A percentile compares a stretch with the other conserved stretches of the same genome.
phyloP scores from a whole-genome alignment of 129 eudicot species.

The Rutidosis leptorrhynchoides region DNA sequence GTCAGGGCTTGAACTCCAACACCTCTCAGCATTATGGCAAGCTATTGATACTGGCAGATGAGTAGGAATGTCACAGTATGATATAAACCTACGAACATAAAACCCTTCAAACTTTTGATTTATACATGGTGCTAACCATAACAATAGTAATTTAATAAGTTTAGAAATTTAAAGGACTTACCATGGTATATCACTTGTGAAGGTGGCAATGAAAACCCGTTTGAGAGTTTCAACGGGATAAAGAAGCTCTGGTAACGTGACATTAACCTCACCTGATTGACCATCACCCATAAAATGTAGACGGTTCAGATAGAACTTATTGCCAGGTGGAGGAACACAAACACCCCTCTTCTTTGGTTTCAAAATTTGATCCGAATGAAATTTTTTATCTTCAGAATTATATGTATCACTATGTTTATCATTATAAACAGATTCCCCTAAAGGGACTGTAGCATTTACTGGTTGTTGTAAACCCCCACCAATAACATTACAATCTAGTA shows the following conservation, averaged over 20 bases:
- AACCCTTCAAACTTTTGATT: no score
- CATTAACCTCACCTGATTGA: constrained; percentile 34
- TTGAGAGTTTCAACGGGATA: constrained; percentile 68
- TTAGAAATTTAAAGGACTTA: constrained; percentile 22
- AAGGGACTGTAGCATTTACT: constrained; percentile 16
- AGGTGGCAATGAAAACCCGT: constrained; percentile 73
- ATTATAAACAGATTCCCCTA: constrained; percentile 22
- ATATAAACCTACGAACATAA: constrained; percentile 57
- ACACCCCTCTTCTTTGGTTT: constrained; percentile 34
- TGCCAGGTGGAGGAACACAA: constrained; percentile 68
- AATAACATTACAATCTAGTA: constrained; percentile 19
- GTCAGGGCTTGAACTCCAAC: constrained; percentile 77
- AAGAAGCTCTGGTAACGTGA: constrained; percentile 77
- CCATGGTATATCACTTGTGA: constrained; percentile 79
- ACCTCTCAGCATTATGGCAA: constrained; percentile 78
- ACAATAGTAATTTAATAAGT: neutral
- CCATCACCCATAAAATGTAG: constrained; percentile 49
- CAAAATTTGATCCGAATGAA: constrained; percentile 12
- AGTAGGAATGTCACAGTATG: constrained; percentile 71
- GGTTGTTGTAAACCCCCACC: constrained; percentile 24
- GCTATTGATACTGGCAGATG: constrained; percentile 70
- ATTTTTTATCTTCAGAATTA: constrained; percentile 18
- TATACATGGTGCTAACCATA: neutral
- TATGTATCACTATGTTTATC: constrained; percentile 14
- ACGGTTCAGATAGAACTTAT: constrained; percentile 64